A percentile compares a stretch with the other conserved stretches of the same genome.
Evolutionary conservation across 208 protist genomes (phyloP).

Genomic region (Crithidia mellificae): DNA sequence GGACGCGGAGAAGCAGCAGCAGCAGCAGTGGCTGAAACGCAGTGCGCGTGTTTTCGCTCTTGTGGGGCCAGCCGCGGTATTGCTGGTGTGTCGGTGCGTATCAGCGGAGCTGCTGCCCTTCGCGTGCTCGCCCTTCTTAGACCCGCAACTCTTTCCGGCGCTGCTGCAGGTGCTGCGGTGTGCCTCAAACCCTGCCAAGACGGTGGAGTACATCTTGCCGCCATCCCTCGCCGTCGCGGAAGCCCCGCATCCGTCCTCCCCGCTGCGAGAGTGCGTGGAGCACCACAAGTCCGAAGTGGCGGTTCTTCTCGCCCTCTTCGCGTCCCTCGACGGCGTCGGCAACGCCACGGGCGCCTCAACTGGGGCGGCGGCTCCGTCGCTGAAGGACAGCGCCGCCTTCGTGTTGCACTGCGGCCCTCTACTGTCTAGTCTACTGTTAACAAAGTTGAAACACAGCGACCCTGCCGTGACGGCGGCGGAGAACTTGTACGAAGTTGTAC

Average conservation of each 20-base stretch:
- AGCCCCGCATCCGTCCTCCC: background rate
- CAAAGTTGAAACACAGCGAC: constrained; percentile 9
- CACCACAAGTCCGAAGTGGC: constrained; percentile 4
- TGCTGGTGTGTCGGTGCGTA: constrained; percentile 18
- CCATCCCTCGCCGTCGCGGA: background rate
- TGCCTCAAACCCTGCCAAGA: background rate
- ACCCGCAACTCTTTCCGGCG: constrained; percentile 6
- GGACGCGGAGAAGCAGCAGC: background rate
- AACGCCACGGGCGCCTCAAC: background rate
- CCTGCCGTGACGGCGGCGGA: constrained; percentile 9
- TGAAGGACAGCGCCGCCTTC: background rate
- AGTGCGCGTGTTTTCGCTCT: constrained; percentile 14
- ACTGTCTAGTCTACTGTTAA: constrained; percentile 18
- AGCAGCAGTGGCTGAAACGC: too few relatives aligned
- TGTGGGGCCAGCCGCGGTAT: constrained; percentile 7
- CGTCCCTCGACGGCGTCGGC: constrained; percentile 5
- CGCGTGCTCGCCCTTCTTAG: background rate
- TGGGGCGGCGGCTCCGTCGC: background rate
- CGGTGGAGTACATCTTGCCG: constrained; percentile 11
- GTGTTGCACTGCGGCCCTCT: constrained; percentile 24
- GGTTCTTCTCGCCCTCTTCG: constrained; percentile 17
- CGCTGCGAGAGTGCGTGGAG: constrained; percentile 5
- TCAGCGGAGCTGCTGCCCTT: background rate
- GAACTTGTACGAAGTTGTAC: constrained; percentile 22
- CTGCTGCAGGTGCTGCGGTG: constrained; percentile 14